Base-by-base conservation (phyloP, 805 yeast genomes). In the Yamadazyma ubonensis region DNA sequence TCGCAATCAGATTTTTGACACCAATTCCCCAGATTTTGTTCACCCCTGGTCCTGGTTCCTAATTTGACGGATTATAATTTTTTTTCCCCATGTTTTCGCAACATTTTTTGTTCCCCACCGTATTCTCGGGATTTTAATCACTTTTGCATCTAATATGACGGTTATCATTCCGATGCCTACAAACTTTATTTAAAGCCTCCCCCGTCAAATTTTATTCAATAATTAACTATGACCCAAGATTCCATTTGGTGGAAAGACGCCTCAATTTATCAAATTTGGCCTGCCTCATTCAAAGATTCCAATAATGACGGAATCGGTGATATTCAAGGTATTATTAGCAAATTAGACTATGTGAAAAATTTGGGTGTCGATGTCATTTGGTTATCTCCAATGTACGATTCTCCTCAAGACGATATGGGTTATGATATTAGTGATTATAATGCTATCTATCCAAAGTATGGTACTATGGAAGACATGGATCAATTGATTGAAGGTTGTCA, bases 331-430 rank as follows among this genome's bases (percentile, higher is more conserved):
- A 73, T 78, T 42, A 62, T 73, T 44, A 65, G 74, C 12, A 68
- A 70, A 21, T 59, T 78, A 47, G 79, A 75, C 55, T 75, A 78
- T 54, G 53, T 78, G 54, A 68, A 73, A 51, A 56, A 54, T 16
- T 58, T 77, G 22, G 80, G 80, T 2, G 64, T 65, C 11, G 79
- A 75, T 42, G 70, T 73, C 11, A 59, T 78, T 29, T 78, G 83
- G 83, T 54, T 78, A 39, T 72, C 76, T 18, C 83, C 83, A 16
- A 73, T 74, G 63, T 76, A 67, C 58, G 78, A 73, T 45, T 72
- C 79, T 2, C 83, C 83, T 5, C 78, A 74, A 53, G 75, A 70
- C 37, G 83, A 78, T 53, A 77, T 78, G 82, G 83, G 83, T 3
- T 78, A 77, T 52, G 83, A 78, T 49, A 75, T 78, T 50, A 58